Evolutionary conservation across 169 alveolate species (phyloP), one percentile per base, ranked within the genome.

Genomic region (Cryptosporidium sp.): DNA sequence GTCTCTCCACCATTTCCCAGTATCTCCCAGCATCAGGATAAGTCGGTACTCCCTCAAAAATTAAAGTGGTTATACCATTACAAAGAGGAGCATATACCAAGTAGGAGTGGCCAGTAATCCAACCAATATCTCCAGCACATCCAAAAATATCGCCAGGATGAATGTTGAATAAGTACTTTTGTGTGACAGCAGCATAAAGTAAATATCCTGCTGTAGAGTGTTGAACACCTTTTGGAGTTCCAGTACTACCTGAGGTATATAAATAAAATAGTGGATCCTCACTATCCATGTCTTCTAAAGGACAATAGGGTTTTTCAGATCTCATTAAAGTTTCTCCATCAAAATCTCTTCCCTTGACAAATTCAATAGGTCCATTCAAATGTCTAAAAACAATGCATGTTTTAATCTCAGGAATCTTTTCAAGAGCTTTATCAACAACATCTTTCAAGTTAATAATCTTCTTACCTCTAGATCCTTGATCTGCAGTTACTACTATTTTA

Each of bases 71-170:
- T 23, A 97, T 95, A 6, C 99, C 98, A 80, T 96, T 96, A 44
- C 96, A 91, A 75, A 97, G 93, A 0, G 99, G 99, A 18, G 99
- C 99, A 93, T 98, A 98, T 37, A 97, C 94, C 62, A 97, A 95
- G 94, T 97, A 97, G 26, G 97, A 93, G 91, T 98, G 99, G 3
- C 99, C 99, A 14, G 99, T 97, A 84, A 98, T 97, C 99, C 99
- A 98, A 12, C 99, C 99, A 48, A 97, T 93, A 92, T 98, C 99
- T 8, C 99, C 98, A 52, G 97, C 96, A 85, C 99, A 96, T 31
- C 98, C 98, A 91, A 95, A 96, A 45, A 96, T 91, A 91, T 97
- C 99, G 21, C 97, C 96, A 9, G 87, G 91, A 53, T 93, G 94
- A 70, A 93, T 92, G 91, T 97, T 98, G 87, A 96, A 97, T 45